phyloP scores from a whole-genome alignment of 2,329 filamentous ascomycete species.

The Xylariaceae sp. region DNA sequence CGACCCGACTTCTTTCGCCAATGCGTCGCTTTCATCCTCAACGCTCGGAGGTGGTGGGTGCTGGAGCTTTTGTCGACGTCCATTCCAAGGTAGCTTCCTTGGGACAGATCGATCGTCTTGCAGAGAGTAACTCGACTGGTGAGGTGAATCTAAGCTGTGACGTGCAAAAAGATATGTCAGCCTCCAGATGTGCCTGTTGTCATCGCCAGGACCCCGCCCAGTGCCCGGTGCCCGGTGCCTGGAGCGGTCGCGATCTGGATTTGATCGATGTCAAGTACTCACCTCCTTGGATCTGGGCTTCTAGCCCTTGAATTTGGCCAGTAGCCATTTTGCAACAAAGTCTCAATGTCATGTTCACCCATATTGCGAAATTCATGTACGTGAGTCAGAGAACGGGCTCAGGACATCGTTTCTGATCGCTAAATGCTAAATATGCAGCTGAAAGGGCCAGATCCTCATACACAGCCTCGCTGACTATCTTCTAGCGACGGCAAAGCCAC shows the following conservation, averaged over 20 bases:
- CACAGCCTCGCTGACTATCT: conserved; percentile 25
- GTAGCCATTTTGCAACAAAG: conserved; percentile 41
- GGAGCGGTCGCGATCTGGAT: background rate
- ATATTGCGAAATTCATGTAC: conserved; percentile 30
- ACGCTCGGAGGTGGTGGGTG: conserved; percentile 69
- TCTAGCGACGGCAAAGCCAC: conserved; percentile 14
- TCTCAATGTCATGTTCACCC: conserved; percentile 38
- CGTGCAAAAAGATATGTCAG: conserved; percentile 20
- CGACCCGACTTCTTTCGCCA: conserved; percentile 65
- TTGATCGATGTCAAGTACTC: conserved; percentile 31
- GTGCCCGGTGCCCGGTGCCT: background rate
- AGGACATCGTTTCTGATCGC: conserved; percentile 35
- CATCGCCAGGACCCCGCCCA: background rate
- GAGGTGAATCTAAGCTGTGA: conserved; percentile 28
- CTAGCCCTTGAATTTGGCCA: conserved; percentile 41
- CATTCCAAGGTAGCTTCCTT: conserved; percentile 31
- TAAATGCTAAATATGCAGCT: background rate
- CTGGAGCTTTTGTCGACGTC: too few relatives aligned
- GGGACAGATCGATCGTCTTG: conserved; percentile 33
- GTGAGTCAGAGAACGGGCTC: conserved; percentile 23
- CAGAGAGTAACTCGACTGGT: conserved; percentile 29
- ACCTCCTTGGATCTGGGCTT: conserved; percentile 36
- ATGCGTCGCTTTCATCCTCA: conserved; percentile 71
- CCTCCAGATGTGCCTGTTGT: background rate
- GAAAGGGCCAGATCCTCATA: conserved; percentile 8